Evolutionary conservation across 2,329 filamentous ascomycete species (phyloP).

Genomic region (Aspergillus pseudonomiae): DNA sequence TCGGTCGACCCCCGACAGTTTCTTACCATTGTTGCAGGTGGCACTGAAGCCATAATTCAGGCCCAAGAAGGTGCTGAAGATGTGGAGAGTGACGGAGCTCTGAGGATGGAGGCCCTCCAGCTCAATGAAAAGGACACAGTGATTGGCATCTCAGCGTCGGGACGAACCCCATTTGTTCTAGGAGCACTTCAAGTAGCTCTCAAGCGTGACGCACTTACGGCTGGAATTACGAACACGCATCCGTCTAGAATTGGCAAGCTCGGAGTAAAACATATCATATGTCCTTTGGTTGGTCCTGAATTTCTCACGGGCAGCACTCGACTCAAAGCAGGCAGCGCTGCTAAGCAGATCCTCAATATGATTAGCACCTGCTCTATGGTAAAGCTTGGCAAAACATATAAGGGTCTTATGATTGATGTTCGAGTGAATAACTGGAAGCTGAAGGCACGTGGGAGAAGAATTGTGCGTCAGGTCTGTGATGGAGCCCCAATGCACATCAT

Average conservation of each 20-base stretch:
- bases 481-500: constrained; percentile 39
- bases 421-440: not conserved
- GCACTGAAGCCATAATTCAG: not conserved
- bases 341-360: constrained; percentile 51
- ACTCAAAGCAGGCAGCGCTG: constrained; percentile 51
- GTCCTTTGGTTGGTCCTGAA: constrained; percentile 47
- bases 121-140: not conserved
- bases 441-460: not conserved
- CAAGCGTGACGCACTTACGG: not conserved
- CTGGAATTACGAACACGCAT: constrained; percentile 1
- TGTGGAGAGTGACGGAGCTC: constrained; percentile 29
- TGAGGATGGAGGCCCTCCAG: not conserved
- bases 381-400: constrained; percentile 46
- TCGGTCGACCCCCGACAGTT: constrained; percentile 36
- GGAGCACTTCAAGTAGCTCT: not conserved
- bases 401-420: constrained; percentile 33
- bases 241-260: constrained; percentile 36
- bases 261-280: constrained; percentile 39
- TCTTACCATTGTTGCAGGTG: constrained; percentile 18
- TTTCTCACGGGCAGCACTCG: constrained; percentile 51
- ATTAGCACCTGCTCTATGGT: constrained; percentile 49
- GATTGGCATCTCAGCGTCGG: not conserved
- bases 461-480: constrained; percentile 18
- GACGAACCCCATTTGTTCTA: constrained; percentile 13
- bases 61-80: constrained; percentile 20